phyloP scores from a whole-genome alignment of 345 rosid genomes.

The Corchorus capsularis region DNA sequence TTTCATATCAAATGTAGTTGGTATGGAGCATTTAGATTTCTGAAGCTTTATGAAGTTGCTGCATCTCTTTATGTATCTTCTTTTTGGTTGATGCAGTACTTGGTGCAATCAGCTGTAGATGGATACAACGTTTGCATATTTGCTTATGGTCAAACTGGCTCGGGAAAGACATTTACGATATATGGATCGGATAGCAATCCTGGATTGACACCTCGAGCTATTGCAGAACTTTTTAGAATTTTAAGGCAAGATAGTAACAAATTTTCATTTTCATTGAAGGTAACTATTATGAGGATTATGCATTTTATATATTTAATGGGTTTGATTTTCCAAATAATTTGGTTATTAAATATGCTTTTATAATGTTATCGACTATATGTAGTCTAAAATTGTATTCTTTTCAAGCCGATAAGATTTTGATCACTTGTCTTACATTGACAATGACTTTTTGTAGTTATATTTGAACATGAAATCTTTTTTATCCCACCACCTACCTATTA shows the following conservation, averaged over 20 bases:
- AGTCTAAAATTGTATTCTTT: background rate
- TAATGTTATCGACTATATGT: background rate
- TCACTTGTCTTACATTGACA: background rate
- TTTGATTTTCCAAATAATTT: background rate
- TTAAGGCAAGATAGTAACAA: conserved; percentile 74
- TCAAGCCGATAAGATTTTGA: background rate
- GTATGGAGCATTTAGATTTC: background rate
- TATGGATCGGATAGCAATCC: conserved; percentile 79
- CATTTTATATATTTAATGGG: background rate
- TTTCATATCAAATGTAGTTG: background rate
- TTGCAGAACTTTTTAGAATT: conserved; percentile 80
- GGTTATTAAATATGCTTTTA: background rate
- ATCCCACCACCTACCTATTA: conserved; percentile 15
- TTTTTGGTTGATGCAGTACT: conserved; percentile 49
- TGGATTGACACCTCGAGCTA: conserved; percentile 90
- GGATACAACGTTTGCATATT: conserved; percentile 96
- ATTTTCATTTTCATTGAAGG: conserved; percentile 87
- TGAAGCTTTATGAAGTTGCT: background rate
- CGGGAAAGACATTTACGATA: conserved; percentile 96
- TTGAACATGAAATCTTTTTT: background rate
- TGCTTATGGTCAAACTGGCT: conserved; percentile 99
- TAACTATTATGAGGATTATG: conserved; percentile 25
- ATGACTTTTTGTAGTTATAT: background rate
- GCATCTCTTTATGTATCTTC: background rate
- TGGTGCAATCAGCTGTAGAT: conserved; percentile 95